Evolutionary conservation across 305 asterid species (phyloP), one percentile per base, ranked within the genome.

Genomic region (Nicotiana rustica): DNA sequence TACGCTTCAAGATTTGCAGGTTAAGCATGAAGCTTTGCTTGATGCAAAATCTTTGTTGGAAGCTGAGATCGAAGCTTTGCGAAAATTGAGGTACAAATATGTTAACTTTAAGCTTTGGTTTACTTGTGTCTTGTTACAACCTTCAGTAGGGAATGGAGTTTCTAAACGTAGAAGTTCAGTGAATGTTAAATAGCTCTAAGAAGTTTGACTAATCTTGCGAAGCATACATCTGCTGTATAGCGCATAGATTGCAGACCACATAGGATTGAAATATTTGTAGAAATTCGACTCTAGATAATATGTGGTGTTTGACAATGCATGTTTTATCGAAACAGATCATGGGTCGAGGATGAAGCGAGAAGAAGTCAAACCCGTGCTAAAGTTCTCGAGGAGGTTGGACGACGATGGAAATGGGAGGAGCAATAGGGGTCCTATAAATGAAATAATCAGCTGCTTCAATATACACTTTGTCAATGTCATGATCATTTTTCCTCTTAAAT

Each of bases 331-430:
- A 31, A 83, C 92, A 96, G 99, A 85, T 91, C 97, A 59, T 96
- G 98, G 99, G 90, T 94, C 14, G 97, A 91, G 86, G 97, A 93
- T 7, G 99, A 96, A 88, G 99, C 97, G 14, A 89, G 88, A 81
- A 96, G 90, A 86, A 93, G 94, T 89, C 97, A 88, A 83, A 87
- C 90, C 52, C 97, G 98, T 6, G 94, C 94, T 13, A 92, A 93
- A 85, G 90, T 96, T 82, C 96, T 96, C 0, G 91, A 85, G 88
- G 94, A 92, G 83, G 98, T 95, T 71, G 91, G 89, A n/a, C 91
- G 91, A 73, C 91, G 98, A 83, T 94, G 99, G 99, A 96, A 83
- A 87, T 96, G 99, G 99, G 90, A 90, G 68, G 81, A 88, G 41
- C 86, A 88, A 83, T 87, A 85, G 67, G 86, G 73, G n/a, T 33